phyloP scores from a whole-genome alignment of 495 filamentous ascomycete genomes.

The Chaetomidium leptoderma region DNA sequence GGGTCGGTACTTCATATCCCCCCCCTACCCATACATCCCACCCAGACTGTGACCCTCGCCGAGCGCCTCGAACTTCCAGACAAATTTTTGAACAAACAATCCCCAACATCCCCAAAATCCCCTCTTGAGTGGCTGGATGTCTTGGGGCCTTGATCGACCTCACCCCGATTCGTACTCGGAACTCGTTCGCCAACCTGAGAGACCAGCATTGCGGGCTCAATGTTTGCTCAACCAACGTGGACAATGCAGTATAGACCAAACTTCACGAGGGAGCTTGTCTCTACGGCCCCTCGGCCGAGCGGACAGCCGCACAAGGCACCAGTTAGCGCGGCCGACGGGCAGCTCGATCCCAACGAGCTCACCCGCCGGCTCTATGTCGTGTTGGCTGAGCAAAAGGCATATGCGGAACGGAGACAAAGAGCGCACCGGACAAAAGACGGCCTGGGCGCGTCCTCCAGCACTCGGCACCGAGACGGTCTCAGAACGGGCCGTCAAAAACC shows the following conservation, averaged over 20 bases:
- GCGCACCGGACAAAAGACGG: background rate
- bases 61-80: background rate
- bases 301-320: background rate
- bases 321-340: constrained; percentile 28
- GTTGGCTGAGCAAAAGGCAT: constrained; percentile 41
- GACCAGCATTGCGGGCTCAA: background rate
- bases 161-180: no score
- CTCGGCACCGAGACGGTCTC: background rate
- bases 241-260: constrained; percentile 26
- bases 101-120: background rate
- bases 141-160: background rate
- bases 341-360: constrained; percentile 51
- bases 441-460: background rate
- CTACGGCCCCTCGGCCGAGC: background rate
- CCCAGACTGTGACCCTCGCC: background rate
- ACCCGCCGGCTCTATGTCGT: constrained; percentile 43
- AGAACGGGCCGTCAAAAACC: constrained; percentile 8
- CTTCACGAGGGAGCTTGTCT: constrained; percentile 20
- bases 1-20: no score
- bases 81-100: background rate
- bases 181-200: background rate
- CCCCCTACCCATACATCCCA: background rate
- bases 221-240: background rate
- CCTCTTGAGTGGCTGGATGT: background rate
- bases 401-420: constrained; percentile 16